phyloP scores from a whole-genome alignment of 1,284 basidiomycete genomes.

The Ceratobasidium sp. region DNA sequence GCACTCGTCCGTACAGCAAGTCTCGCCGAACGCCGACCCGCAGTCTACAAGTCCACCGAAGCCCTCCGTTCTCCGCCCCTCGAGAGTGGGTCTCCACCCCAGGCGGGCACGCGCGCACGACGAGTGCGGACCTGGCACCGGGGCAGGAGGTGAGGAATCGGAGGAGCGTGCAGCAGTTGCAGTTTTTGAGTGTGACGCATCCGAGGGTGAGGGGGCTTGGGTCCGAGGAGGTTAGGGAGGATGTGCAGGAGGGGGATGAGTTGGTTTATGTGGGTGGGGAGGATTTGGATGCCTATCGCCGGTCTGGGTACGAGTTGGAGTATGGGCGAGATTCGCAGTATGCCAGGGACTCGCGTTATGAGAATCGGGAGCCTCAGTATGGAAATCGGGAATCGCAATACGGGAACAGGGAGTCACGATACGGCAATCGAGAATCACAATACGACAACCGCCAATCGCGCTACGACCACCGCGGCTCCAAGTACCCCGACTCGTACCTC shows the following conservation, averaged over 20 bases:
- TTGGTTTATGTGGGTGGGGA: slow-evolving; percentile 26
- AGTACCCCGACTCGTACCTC: background rate
- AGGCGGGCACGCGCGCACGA: slow-evolving; percentile 13
- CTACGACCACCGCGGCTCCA: background rate
- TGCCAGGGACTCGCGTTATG: no score
- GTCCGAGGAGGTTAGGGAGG: background rate
- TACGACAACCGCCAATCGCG: background rate
- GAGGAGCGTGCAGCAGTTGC: slow-evolving; percentile 6
- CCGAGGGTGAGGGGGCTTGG: slow-evolving; percentile 6
- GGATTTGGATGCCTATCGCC: background rate
- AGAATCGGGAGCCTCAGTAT: background rate
- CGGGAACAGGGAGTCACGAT: slow-evolving; percentile 3
- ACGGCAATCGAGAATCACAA: slow-evolving; percentile 4
- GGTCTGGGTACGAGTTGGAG: background rate
- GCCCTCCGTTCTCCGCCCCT: background rate
- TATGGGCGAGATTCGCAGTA: slow-evolving; percentile 2
- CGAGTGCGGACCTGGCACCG: slow-evolving; percentile 26
- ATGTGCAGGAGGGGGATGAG: slow-evolving; percentile 2
- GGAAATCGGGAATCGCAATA: slow-evolving; percentile 12
- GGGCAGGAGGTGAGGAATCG: slow-evolving; percentile 1
- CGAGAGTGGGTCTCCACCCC: background rate
- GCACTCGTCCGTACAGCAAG: slow-evolving; percentile 26
- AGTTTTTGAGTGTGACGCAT: slow-evolving; percentile 17
- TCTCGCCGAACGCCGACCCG: slow-evolving; percentile 1
- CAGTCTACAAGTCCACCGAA: slow-evolving; percentile 8